These are phyloP conservation scores for Bisporella sp. DNA, from an alignment of 2,329 filamentous ascomycete genomes.

Conservation along the genomic window DNA sequence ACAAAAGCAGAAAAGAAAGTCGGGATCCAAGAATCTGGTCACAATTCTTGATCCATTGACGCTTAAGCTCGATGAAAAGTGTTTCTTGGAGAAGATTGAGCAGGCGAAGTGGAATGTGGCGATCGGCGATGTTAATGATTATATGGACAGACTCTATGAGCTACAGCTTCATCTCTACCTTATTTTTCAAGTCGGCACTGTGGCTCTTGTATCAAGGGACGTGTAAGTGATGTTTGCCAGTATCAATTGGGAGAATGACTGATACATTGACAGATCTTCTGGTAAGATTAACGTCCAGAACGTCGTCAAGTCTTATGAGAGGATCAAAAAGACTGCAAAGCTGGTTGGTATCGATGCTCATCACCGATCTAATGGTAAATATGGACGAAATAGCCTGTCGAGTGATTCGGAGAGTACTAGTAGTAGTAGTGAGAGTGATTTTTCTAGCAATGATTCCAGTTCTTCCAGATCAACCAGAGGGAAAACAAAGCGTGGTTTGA, in stretches of 20 bases:
- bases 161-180: constrained; percentile 19
- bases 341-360: constrained; percentile 9
- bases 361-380: too few relatives aligned
- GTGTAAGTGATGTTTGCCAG: constrained; percentile 9
- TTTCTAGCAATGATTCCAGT: background rate
- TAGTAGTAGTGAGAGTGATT: constrained; percentile 8
- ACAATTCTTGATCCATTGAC: background rate
- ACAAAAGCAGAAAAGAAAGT: constrained; percentile 8
- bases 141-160: constrained; percentile 12
- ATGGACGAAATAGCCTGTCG: background rate
- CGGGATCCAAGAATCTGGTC: background rate
- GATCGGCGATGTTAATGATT: background rate
- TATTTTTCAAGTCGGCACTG: constrained; percentile 17
- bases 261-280: constrained; percentile 9
- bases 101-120: constrained; percentile 9
- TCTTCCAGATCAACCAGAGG: background rate
- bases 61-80: constrained; percentile 12
- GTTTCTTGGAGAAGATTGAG: constrained; percentile 14
- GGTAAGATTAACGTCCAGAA: constrained; percentile 16
- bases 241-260: background rate
- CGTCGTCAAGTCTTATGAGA: constrained; percentile 17
- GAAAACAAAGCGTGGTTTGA: background rate
- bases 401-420: constrained; percentile 4
- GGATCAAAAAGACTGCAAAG: constrained; percentile 14
- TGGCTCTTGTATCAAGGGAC: constrained; percentile 13